Percentiles rank a stretch among this genome's conserved stretches.
Conservation (phyloP, 768 basidiomycete genomes). For the Suillus bovinus region DNA sequence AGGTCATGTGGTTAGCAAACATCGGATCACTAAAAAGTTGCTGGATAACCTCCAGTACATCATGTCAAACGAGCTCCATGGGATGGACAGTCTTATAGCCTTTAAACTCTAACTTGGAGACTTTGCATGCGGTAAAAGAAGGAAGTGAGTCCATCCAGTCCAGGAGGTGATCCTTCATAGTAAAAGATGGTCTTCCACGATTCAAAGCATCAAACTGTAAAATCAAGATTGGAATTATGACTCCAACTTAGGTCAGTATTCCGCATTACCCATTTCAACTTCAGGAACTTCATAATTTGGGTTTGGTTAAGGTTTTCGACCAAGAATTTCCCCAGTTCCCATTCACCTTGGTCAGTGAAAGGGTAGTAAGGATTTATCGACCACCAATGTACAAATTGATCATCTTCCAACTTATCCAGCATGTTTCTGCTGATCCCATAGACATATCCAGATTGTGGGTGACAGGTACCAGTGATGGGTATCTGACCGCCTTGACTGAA, state of each 20-base stretch:
- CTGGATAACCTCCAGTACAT: no score
- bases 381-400: constrained; percentile 18
- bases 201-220: constrained; percentile 1
- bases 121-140: constrained; percentile 21
- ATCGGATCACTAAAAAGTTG: no score
- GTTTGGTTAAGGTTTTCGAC: constrained; percentile 22
- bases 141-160: constrained; percentile 20
- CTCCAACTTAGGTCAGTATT: background rate
- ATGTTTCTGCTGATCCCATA: constrained; percentile 23
- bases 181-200: constrained; percentile 19
- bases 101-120: background rate
- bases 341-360: constrained; percentile 33
- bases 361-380: constrained; percentile 32
- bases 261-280: constrained; percentile 24
- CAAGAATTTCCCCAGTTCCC: constrained; percentile 33
- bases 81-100: no score
- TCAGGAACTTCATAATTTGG: constrained; percentile 29
- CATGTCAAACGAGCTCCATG: no score
- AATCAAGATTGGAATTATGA: background rate
- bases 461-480: background rate
- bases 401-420: constrained; percentile 25
- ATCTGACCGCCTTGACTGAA: background rate
- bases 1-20: no score
- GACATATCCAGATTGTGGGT: constrained; percentile 10
- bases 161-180: constrained; percentile 20